Percentiles rank a stretch among this genome's conserved stretches.
Evolutionary conservation across 116 monocot genomes (phyloP).

Genomic region (Thalassia testudinum): DNA sequence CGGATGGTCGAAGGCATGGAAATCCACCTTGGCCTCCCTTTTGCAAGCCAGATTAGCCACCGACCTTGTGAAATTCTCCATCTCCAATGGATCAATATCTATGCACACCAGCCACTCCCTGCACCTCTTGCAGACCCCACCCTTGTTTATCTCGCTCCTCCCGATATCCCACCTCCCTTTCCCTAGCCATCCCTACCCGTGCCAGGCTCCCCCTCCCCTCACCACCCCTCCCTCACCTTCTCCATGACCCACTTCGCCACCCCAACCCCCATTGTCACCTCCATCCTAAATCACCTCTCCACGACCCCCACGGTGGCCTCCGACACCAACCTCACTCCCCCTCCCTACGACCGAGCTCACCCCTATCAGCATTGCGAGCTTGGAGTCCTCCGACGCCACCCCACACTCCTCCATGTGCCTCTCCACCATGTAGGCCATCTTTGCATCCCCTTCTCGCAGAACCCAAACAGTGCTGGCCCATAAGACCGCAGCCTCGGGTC

Average conservation of each 20-base stretch:
- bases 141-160: slow-evolving; percentile 44
- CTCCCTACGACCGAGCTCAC: slow-evolving; percentile 17
- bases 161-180: slow-evolving; percentile 76
- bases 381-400: slow-evolving; percentile 58
- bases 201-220: slow-evolving; percentile 90
- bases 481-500: slow-evolving; percentile 55
- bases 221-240: slow-evolving; percentile 50
- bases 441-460: too few relatives aligned
- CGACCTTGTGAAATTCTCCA: slow-evolving; percentile 58
- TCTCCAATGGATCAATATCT: slow-evolving; percentile 88
- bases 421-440: too few relatives aligned
- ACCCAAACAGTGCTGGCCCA: too few relatives aligned
- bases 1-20: too few relatives aligned
- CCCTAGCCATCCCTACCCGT: slow-evolving; percentile 86
- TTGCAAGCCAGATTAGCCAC: slow-evolving; percentile 41
- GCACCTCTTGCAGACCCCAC: slow-evolving; percentile 48
- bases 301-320: too few relatives aligned
- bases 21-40: slow-evolving; percentile 39
- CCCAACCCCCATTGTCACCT: slow-evolving; percentile 34
- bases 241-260: slow-evolving; percentile 45
- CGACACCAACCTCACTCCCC: slow-evolving; percentile 40
- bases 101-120: slow-evolving; percentile 69
- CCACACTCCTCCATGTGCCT: slow-evolving; percentile 45
- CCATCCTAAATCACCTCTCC: slow-evolving; percentile 59
- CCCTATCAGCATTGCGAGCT: slow-evolving; percentile 43